Base-by-base conservation (phyloP, 768 basidiomycete genomes). In the Pisolithus sp. region DNA sequence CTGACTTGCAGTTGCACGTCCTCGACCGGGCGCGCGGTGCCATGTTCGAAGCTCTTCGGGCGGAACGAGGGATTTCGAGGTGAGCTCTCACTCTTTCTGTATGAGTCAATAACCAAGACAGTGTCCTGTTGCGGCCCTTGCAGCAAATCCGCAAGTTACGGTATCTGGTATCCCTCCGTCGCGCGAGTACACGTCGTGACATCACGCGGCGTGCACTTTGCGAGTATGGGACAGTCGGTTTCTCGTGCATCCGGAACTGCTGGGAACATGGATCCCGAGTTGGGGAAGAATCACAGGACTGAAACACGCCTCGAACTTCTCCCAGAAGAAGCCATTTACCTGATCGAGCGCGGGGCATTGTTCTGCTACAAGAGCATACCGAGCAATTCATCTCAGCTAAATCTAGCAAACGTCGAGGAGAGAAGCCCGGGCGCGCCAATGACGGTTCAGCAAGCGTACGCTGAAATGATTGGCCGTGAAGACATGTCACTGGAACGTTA, bases 271-370 rank as follows among this genome's bases (percentile, higher is more conserved):
- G 53, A 61, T 2, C n/a, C 40, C 20, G 44, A 36, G 2, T 18
- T 13, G 30, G 18, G 26, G 3, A 38, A 9, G 18, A n/a, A 9
- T 21, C 18, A 67, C 39, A 85, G 80, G 60, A 51, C 70, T 2
- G 76, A 79, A 13, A 90, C 85, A 65, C 72, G 83, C 24, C 71
- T 91, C 17, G 93, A 97, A 62, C 75, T 99, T 0, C 76, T 99
- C 2, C 96, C 96, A 0, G 96, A 99, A 70, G 96, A 99, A 71
- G 82, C 91, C 0, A 76, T 99, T 17, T 98, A 97, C 72, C 79
- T 98, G 30, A 77, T 95, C 42, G 96, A 98, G 68, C 74, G 94
- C 40, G 95, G 96, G 0, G 78, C 86, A 2, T 70, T 97, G 55
- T 87, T 89, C 55, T 93, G 93, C 61, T 93, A 86, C 80, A 86